Base-by-base conservation (phyloP, 176 grass and related monocot genomes). In the Eleusine indica region DNA sequence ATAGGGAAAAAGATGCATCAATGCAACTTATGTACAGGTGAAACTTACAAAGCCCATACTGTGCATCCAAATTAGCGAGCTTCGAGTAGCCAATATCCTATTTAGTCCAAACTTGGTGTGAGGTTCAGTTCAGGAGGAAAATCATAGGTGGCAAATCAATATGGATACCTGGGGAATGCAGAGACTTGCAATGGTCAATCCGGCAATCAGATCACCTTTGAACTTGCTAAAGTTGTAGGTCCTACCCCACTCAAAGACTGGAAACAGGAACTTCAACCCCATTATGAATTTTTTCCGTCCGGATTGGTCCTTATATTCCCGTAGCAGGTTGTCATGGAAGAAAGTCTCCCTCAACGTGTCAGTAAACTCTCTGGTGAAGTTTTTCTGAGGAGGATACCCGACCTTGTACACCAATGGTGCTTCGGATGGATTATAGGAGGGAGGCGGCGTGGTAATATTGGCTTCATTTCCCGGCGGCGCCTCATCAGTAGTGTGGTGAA, bases 71-170 rank as follows among this genome's bases (percentile, higher is more conserved):
- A 83, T 98, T 87, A 68, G 96, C 96, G 16, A 98, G 93, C 66
- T 92, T 98, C 2, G 96, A 92, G 62, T 98, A 98, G 14, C 91
- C 93, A 7, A 98, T 98, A 75, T 98, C 96, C 96, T 98, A 90
- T 62, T 77, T 38, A 72, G 42, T 84, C 8, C 39, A 83, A 61
- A 83, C 25, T 75, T 18, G 32, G 22, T 35, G 51, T 88, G 13
- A 90, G 74, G 11, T 40, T 66, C 9, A 19, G 51, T 66, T 53
- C 73, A 54, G 8, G 54, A 69, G 13, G 38, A 4, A 76, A 84
- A 74, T 25, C 38, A 68, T 25, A 72, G 28, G 63, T 85, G 42
- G 28, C 28, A 73, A 77, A 56, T 75, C 14, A 72, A 67, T 14
- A 49, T 68, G 47, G 35, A 58, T 98, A 98, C 96, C 89, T 98